Evolutionary conservation across 306 rosid species (phyloP), one percentile per base, ranked within the genome.

Genomic region (Gastrolobium bilobum): DNA sequence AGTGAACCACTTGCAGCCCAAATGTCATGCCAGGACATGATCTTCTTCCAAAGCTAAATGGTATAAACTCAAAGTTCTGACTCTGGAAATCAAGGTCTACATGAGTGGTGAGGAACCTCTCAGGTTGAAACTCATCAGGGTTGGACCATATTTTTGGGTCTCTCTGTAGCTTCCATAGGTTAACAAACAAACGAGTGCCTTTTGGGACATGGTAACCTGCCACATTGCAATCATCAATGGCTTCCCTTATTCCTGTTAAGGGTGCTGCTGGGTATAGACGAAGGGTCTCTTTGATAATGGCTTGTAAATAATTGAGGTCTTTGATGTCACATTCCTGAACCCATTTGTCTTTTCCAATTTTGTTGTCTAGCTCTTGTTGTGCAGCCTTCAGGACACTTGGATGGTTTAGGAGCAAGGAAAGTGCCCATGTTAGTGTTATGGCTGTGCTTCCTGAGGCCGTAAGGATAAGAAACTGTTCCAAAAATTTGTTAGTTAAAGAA

Each of bases 231-330:
- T 86, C 87, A 2, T 86, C 78, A 4, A 4, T 76, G 67, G 68
- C 85, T 4, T 86, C 89, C 26, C 89, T 75, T 0, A 86, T 64
- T 65, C 87, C 89, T 0, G 89, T 86, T 60, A 86, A 76, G 13
- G 89, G 89, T 43, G 89, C 87, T 52, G 89, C 83, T 10, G 89
- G 89, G 66, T 86, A 86, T 4, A 86, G 30, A 10, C 89, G 77
- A 71, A 86, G 78, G 10, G 89, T 86, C 75, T 86, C 89, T 66
- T 83, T 86, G 53, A 83, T 4, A 2, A 83, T 86, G 35, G 87
- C 87, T 4, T 83, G 81, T 2, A 86, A 75, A 52, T 76, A 86
- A 4, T 43, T 68, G 13, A 86, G 89, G 2, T 82, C 3, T 46
- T 79, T 75, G 0, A 83, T 71, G 78, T 86, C 75, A 1, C 66